Evolutionary conservation across 2,329 filamentous ascomycete species (phyloP), one percentile per base, ranked within the genome.

Genomic region (Pseudogymnoascus sp.): DNA sequence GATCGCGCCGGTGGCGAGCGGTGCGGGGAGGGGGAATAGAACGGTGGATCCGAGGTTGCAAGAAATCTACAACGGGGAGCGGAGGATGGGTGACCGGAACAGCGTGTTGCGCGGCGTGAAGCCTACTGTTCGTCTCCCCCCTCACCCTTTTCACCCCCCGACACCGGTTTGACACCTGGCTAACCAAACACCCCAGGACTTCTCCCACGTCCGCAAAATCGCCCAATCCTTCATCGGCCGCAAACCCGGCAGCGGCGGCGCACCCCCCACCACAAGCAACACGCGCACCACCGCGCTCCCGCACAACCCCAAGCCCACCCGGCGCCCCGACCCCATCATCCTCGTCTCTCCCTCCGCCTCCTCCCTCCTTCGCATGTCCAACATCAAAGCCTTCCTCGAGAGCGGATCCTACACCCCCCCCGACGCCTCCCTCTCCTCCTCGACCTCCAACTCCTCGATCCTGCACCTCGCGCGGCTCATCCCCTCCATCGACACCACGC

Each of bases 311-410:
- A 84, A 81, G 73, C 77, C 79, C 31, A 71, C 74, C 52, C 77
- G 81, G 55, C 78, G 83, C 63, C 82, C 83, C 38, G 82, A 96
- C 73, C 94, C 94, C 59, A 99, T 99, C 76, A 97, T 99, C 74
- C 87, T 99, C 29, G 87, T 99, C 65, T 97, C 94, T 0, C 94
- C 94, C 1, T 97, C 93, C 1, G 94, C 93, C 10, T 97, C 93
- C 2, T 95, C 92, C 1, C 85, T 97, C 59, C 86, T 99, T 38
- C 92, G 93, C 74, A 91, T 97, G 84, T 90, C 91, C 61, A 99
- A 99, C 74, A 91, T 95, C 75, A 95, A 96, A 72, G 87, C 90
- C 31, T 97, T 99, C 81, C 88, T 99, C 67, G 88, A 93, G 73
- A 83, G 87, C 63, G 92, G 92, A 63, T 80, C 88, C 67, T 99